These are phyloP conservation scores for Penicillium digitatum DNA, from an alignment of 2,329 filamentous ascomycete species.

Conservation along the genomic window DNA sequence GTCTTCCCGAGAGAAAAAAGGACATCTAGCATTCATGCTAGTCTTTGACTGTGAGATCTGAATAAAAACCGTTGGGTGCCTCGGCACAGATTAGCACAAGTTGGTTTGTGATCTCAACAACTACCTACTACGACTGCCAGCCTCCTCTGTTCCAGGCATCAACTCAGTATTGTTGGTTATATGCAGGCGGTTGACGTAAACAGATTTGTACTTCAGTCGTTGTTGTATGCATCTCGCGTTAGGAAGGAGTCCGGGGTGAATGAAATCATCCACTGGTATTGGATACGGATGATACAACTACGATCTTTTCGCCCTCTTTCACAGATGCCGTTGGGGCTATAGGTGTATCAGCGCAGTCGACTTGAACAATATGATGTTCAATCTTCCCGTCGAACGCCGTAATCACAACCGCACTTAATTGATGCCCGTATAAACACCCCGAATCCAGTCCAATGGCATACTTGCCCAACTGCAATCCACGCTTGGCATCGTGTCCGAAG, in stretches of 20 bases:
- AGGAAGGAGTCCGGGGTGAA: not conserved
- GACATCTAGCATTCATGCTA: not conserved
- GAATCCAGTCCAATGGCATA: constrained; percentile 23
- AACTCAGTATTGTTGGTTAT: not conserved
- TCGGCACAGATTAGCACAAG: not conserved
- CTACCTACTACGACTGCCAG: not conserved
- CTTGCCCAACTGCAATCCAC: constrained; percentile 18
- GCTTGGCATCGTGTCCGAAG: constrained; percentile 26
- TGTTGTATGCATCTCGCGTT: not conserved
- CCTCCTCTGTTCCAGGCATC: not conserved
- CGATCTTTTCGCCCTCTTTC: not conserved
- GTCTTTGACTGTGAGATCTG: not conserved
- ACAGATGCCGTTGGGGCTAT: constrained; percentile 5
- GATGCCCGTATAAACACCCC: constrained; percentile 21
- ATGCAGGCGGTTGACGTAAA: not conserved
- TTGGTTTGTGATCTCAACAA: not conserved
- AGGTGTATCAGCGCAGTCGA: constrained; percentile 17
- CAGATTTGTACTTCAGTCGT: not conserved
- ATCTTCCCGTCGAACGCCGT: not conserved
- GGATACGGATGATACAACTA: too few relatives aligned
- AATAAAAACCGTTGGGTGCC: not conserved
- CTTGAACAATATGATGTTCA: constrained; percentile 14
- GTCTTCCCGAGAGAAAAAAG: not conserved
- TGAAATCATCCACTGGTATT: not conserved
- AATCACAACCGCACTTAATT: constrained; percentile 21